Percentiles rank a stretch among this genome's conserved stretches.
These are phyloP conservation scores for Monotropa hypopitys DNA, from an alignment of 179 eudicot genomes.

Conservation along the genomic window DNA sequence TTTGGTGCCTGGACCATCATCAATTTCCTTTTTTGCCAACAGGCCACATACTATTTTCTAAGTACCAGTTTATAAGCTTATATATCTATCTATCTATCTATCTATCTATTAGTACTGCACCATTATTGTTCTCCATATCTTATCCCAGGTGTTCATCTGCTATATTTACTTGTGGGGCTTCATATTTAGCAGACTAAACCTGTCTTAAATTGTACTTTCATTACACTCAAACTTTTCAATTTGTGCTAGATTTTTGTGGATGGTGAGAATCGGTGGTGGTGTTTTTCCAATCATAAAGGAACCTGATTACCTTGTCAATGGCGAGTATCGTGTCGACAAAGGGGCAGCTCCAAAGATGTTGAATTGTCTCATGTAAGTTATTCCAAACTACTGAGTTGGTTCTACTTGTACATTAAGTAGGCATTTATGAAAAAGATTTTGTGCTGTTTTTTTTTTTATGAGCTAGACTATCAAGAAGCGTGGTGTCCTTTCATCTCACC, in stretches of 20 bases:
- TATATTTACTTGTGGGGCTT: conserved; percentile 1
- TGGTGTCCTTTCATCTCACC: background rate
- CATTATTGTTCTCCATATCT: background rate
- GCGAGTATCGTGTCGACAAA: conserved; percentile 56
- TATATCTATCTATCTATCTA: background rate
- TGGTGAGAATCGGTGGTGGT: conserved; percentile 98
- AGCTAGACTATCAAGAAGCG: background rate
- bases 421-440: background rate
- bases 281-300: conserved; percentile 95
- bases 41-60: background rate
- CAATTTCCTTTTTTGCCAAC: background rate
- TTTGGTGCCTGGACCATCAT: background rate
- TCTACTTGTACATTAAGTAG: background rate
- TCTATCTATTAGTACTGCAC: background rate
- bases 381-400: background rate
- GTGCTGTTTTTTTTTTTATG: background rate
- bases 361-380: conserved; percentile 34
- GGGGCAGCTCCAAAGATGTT: conserved; percentile 31
- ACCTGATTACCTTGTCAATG: conserved; percentile 90
- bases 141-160: background rate
- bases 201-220: conserved; percentile 1
- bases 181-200: background rate
- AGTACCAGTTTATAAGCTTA: background rate
- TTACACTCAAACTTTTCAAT: conserved; percentile 2
- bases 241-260: conserved; percentile 69